A percentile compares a stretch with the other conserved stretches of the same genome.
phyloP scores from a whole-genome alignment of 352 stramenopile species.

The Aphanomyces euteiches region DNA sequence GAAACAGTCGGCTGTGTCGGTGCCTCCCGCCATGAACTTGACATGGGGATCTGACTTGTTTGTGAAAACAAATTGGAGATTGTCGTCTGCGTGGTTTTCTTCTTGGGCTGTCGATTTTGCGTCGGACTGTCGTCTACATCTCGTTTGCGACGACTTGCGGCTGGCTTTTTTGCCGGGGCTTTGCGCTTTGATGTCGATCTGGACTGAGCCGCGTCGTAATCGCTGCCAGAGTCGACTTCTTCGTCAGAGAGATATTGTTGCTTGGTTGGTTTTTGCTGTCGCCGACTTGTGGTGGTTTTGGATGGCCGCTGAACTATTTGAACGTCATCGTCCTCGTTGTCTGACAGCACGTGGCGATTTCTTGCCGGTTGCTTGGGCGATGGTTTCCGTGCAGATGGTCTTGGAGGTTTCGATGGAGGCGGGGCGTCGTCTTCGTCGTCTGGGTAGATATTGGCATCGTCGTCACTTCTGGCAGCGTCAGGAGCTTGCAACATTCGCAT shows the following conservation, averaged over 20 bases:
- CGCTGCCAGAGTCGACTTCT: not conserved
- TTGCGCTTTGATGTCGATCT: not conserved
- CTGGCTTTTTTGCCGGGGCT: not conserved
- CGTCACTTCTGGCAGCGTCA: not conserved
- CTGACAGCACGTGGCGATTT: not conserved
- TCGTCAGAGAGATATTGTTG: not conserved
- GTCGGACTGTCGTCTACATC: not conserved
- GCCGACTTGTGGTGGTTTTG: too few species aligned
- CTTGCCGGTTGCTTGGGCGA: not conserved
- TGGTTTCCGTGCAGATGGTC: not conserved
- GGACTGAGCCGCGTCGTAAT: not conserved
- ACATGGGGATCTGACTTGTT: not conserved
- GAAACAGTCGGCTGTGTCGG: not conserved
- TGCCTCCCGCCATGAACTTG: not conserved
- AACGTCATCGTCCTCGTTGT: conserved; percentile 3
- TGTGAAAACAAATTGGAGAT: conserved; percentile 19
- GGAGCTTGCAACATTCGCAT: conserved; percentile 9
- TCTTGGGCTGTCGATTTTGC: not conserved
- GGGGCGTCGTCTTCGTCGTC: not conserved
- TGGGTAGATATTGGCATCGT: not conserved
- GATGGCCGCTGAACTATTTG: too few species aligned
- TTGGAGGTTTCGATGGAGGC: not conserved
- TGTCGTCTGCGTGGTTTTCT: conserved; percentile 1
- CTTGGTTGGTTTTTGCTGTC: too few species aligned
- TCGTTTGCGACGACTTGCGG: not conserved